Evolutionary conservation across 2,329 filamentous ascomycete genomes (phyloP).

Genomic region (Epichloe baconii): DNA sequence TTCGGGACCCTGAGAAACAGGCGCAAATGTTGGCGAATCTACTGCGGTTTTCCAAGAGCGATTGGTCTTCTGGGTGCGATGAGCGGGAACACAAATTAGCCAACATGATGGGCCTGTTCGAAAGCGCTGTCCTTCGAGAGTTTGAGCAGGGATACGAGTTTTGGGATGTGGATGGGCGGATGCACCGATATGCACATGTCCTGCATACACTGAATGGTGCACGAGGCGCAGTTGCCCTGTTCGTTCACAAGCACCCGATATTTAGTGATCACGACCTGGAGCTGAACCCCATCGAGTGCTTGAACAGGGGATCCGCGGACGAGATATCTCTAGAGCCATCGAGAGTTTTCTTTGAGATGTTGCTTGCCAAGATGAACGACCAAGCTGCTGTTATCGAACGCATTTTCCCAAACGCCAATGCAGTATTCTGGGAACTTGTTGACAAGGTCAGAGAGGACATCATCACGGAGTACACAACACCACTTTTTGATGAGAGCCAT

Average conservation of each 20-base stretch:
- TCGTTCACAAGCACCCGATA: slow-evolving; percentile 78
- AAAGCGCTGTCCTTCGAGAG: slow-evolving; percentile 78
- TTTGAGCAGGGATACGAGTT: slow-evolving; percentile 88
- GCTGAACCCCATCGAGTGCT: slow-evolving; percentile 61
- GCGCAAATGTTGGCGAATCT: slow-evolving; percentile 80
- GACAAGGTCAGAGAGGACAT: slow-evolving; percentile 76
- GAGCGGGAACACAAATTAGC: slow-evolving; percentile 59
- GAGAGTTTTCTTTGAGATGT: slow-evolving; percentile 62
- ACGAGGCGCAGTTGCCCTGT: slow-evolving; percentile 64
- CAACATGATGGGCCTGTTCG: slow-evolving; percentile 69
- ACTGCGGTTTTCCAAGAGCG: slow-evolving; percentile 63
- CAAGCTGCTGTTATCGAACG: slow-evolving; percentile 68
- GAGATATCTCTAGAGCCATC: slow-evolving; percentile 68
- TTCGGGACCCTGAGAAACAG: slow-evolving; percentile 78
- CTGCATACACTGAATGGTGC: slow-evolving; percentile 73
- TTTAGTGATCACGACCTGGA: slow-evolving; percentile 61
- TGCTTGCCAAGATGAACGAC: slow-evolving; percentile 68
- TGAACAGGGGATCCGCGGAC: slow-evolving; percentile 54
- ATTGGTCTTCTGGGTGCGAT: slow-evolving; percentile 63
- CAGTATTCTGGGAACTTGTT: slow-evolving; percentile 66
- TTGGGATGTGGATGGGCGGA: slow-evolving; percentile 76
- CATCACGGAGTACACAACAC: slow-evolving; percentile 72
- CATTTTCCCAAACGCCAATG: slow-evolving; percentile 60
- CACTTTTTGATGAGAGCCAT: slow-evolving; percentile 78
- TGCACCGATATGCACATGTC: slow-evolving; percentile 82